Percentiles rank a stretch among this genome's conserved stretches.
These are phyloP conservation scores for Colletotrichum horii DNA, from an alignment of 2,329 filamentous ascomycete species.

Conservation along the genomic window DNA sequence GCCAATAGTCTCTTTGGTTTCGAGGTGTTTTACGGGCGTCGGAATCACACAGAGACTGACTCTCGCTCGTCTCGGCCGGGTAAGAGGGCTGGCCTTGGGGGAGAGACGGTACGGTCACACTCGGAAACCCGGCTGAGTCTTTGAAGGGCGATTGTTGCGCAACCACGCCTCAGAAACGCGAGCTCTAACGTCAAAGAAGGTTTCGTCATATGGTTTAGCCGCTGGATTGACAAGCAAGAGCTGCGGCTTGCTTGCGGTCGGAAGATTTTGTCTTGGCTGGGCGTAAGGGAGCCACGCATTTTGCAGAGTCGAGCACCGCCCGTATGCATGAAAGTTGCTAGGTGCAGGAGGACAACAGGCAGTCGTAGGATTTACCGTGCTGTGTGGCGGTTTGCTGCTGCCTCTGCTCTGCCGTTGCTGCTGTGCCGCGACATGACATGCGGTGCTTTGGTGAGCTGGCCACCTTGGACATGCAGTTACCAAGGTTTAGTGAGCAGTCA, in stretches of 20 bases:
- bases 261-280: not conserved
- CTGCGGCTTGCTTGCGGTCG: not conserved
- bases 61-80: not conserved
- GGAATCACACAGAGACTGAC: not conserved
- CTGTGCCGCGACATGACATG: not conserved
- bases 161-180: not conserved
- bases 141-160: not conserved
- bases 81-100: not conserved
- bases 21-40: not conserved
- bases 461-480: not conserved
- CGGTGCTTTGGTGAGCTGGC: not conserved
- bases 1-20: not conserved
- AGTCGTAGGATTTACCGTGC: not conserved
- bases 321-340: not conserved
- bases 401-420: not conserved
- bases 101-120: not conserved
- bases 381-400: not conserved
- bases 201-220: not conserved
- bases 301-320: not conserved
- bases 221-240: not conserved
- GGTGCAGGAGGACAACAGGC: not conserved
- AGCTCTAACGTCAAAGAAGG: not conserved
- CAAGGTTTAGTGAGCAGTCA: not conserved
- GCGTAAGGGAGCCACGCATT: not conserved
- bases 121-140: not conserved